Conservation (phyloP, 352 stramenopile genomes). For the Phytopythium chamaehyphon region DNA sequence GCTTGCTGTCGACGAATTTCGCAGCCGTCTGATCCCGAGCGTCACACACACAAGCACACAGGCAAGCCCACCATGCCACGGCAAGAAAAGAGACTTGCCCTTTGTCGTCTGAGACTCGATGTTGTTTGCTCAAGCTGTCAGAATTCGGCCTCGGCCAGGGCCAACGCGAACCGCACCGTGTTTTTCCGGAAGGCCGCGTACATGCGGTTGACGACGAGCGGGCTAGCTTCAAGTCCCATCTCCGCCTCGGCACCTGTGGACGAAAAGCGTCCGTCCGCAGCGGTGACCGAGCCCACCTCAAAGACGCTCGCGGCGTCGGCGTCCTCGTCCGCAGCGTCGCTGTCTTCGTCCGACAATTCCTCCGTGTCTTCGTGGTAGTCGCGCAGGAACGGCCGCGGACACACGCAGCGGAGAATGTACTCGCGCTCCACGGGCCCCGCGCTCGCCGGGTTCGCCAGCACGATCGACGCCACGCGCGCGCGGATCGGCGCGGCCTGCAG, state of each 20-base stretch:
- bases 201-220: slow-evolving; percentile 73
- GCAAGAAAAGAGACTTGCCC: not conserved
- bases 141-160: slow-evolving; percentile 74
- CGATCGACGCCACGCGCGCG: slow-evolving; percentile 28
- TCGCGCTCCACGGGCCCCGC: slow-evolving; percentile 53
- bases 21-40: no score
- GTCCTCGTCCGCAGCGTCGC: slow-evolving; percentile 18
- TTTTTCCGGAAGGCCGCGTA: slow-evolving; percentile 75
- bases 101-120: not conserved
- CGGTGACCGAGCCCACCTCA: not conserved
- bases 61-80: no score
- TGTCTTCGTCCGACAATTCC: slow-evolving; percentile 18
- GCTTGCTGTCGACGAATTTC: slow-evolving; percentile 5
- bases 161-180: slow-evolving; percentile 71
- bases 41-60: no score
- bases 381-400: slow-evolving; percentile 57
- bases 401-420: slow-evolving; percentile 75
- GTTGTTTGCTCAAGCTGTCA: slow-evolving; percentile 14
- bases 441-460: slow-evolving; percentile 42
- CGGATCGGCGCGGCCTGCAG: slow-evolving; percentile 30
- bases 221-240: slow-evolving; percentile 42
- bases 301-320: slow-evolving; percentile 3
- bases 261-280: not conserved
- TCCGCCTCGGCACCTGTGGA: slow-evolving; percentile 7
- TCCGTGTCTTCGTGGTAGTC: slow-evolving; percentile 29